These are phyloP conservation scores for Diddensiella santjacobensis DNA, from an alignment of 805 yeast genomes.

Conservation along the genomic window DNA sequence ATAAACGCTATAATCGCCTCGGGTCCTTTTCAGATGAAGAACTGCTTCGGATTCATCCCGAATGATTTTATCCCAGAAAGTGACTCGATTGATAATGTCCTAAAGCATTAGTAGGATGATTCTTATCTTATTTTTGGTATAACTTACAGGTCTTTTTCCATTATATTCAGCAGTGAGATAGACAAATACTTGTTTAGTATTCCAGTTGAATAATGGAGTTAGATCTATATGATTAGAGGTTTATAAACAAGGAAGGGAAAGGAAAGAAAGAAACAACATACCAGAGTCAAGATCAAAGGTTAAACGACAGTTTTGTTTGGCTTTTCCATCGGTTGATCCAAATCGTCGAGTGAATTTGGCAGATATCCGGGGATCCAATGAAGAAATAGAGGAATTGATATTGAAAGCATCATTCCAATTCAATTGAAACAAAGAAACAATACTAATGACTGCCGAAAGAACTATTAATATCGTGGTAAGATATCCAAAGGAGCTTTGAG, in stretches of 20 bases:
- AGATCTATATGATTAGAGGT: slow-evolving; percentile 46
- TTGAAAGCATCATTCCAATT: slow-evolving; percentile 26
- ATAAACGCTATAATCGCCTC: slow-evolving; percentile 82
- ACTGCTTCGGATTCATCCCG: slow-evolving; percentile 54
- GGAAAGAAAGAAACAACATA: slow-evolving; percentile 5
- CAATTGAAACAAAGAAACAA: slow-evolving; percentile 28
- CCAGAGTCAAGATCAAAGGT: slow-evolving; percentile 61
- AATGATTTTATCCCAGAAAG: slow-evolving; percentile 89
- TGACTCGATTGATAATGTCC: slow-evolving; percentile 53
- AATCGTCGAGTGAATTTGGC: slow-evolving; percentile 45
- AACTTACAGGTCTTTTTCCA: slow-evolving; percentile 31
- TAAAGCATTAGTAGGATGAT: too few relatives aligned
- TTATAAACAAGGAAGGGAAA: background rate
- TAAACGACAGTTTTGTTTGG: slow-evolving; percentile 73
- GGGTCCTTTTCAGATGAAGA: slow-evolving; percentile 47
- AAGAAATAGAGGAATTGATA: slow-evolving; percentile 22
- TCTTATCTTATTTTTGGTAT: too few relatives aligned
- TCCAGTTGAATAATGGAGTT: slow-evolving; percentile 85
- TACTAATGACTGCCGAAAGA: slow-evolving; percentile 29
- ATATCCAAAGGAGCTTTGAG: slow-evolving; percentile 33
- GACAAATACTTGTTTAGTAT: slow-evolving; percentile 92
- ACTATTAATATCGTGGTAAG: slow-evolving; percentile 31
- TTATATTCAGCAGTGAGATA: slow-evolving; percentile 87
- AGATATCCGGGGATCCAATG: slow-evolving; percentile 13
- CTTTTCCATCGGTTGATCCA: slow-evolving; percentile 63